Conservation (phyloP, 768 basidiomycete genomes). For the Boletus rubroflammeus region DNA sequence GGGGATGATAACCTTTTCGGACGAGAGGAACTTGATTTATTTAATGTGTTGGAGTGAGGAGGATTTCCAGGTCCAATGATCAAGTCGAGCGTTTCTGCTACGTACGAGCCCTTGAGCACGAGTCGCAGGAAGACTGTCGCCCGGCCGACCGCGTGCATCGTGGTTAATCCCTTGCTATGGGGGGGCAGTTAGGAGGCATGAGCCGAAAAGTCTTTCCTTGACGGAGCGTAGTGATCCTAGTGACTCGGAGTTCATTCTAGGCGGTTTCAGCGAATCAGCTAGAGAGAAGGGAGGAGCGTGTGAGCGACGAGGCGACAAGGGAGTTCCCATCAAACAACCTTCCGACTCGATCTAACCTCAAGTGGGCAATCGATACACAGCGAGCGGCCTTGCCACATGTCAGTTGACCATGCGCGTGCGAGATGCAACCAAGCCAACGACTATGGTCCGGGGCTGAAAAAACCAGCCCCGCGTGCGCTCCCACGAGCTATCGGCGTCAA, state of each 20-base stretch:
- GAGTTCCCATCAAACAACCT: not conserved
- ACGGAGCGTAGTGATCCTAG: constrained; percentile 10
- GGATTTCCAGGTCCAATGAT: constrained; percentile 7
- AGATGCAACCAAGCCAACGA: constrained; percentile 2
- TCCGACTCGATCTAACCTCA: constrained; percentile 9
- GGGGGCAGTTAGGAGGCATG: not conserved
- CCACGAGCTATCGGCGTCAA: constrained; percentile 27
- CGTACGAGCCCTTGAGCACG: constrained; percentile 5
- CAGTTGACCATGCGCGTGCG: constrained; percentile 1
- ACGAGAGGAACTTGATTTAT: not conserved
- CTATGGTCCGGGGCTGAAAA: constrained; percentile 1
- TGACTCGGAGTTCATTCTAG: constrained; percentile 18
- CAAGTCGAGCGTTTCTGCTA: constrained; percentile 1
- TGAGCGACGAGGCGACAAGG: constrained; percentile 25
- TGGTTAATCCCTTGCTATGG: constrained; percentile 24
- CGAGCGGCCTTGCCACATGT: constrained; percentile 10
- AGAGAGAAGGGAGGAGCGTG: constrained; percentile 15
- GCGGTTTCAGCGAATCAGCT: constrained; percentile 6
- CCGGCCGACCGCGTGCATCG: constrained; percentile 17
- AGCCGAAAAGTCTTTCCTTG: not conserved
- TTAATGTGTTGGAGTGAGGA: not conserved
- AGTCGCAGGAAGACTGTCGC: constrained; percentile 12
- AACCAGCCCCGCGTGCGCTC: constrained; percentile 16
- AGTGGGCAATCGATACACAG: constrained; percentile 6
- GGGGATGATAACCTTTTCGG: not conserved